phyloP scores from a whole-genome alignment of 148 eudicot species.

The Polygonum aviculare region DNA sequence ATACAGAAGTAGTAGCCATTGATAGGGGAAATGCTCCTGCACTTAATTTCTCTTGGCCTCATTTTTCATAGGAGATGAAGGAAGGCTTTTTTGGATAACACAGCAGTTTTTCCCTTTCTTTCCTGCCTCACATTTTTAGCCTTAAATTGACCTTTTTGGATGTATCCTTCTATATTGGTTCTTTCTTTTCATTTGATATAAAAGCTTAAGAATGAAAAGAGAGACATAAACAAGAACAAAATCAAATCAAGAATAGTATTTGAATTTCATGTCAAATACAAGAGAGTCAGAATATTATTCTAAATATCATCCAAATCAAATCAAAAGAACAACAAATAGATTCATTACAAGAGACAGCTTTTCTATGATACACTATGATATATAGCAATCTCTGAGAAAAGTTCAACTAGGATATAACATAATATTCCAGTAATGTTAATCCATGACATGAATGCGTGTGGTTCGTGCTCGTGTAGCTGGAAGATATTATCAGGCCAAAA shows the following conservation, averaged over 20 bases:
- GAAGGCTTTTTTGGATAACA: background rate
- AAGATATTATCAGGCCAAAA: slow-evolving; percentile 16
- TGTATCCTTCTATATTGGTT: background rate
- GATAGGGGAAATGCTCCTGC: background rate
- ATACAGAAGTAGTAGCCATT: slow-evolving; percentile 40
- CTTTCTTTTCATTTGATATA: no score
- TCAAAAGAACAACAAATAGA: slow-evolving; percentile 4
- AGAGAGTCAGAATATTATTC: background rate
- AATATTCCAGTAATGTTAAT: background rate
- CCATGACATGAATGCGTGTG: background rate
- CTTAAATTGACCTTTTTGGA: background rate
- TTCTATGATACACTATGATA: background rate
- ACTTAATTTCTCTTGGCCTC: background rate
- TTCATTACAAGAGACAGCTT: background rate
- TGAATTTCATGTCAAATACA: background rate
- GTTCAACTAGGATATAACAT: background rate
- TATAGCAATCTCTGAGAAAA: background rate
- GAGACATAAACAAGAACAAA: no score
- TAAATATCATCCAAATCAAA: background rate
- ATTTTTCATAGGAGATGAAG: background rate
- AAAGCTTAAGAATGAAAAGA: no score
- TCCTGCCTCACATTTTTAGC: background rate
- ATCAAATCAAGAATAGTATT: background rate
- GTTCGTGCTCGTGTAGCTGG: background rate
- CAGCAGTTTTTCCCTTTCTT: background rate